A percentile compares a stretch with the other conserved stretches of the same genome.
Conservation (phyloP, 2,329 filamentous ascomycete species). For the Dichotomopilus funicola region DNA sequence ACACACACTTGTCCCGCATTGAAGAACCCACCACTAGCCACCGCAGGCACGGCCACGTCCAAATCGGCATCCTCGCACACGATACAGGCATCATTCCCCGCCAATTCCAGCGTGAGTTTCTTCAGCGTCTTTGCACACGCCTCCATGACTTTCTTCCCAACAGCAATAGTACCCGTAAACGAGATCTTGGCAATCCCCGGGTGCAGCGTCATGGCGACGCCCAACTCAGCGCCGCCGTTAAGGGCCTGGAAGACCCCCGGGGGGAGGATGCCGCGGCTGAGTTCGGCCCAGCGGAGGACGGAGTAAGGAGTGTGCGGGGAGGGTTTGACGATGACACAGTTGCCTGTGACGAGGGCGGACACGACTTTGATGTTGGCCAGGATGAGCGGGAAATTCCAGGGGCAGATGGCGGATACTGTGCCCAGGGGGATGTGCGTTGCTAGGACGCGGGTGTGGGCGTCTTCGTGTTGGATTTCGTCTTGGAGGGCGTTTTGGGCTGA, state of each 20-base stretch:
- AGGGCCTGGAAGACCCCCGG: slow-evolving; percentile 51
- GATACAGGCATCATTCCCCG: slow-evolving; percentile 51
- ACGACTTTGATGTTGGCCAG: slow-evolving; percentile 45
- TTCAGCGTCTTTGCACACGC: slow-evolving; percentile 45
- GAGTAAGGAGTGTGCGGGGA: slow-evolving; percentile 51
- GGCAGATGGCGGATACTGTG: slow-evolving; percentile 48
- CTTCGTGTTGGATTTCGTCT: slow-evolving; percentile 43
- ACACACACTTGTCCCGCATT: slow-evolving; percentile 52
- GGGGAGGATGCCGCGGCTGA: slow-evolving; percentile 43
- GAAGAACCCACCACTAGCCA: slow-evolving; percentile 43
- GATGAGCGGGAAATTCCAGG: slow-evolving; percentile 53
- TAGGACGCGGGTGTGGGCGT: slow-evolving; percentile 35
- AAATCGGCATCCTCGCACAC: slow-evolving; percentile 48
- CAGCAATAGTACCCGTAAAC: slow-evolving; percentile 51
- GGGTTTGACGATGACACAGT: slow-evolving; percentile 51
- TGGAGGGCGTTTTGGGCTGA: slow-evolving; percentile 32
- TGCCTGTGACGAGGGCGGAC: slow-evolving; percentile 44
- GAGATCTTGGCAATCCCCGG: slow-evolving; percentile 49
- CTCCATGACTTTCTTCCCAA: slow-evolving; percentile 34
- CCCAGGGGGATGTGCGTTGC: slow-evolving; percentile 42
- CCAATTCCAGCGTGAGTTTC: slow-evolving; percentile 46
- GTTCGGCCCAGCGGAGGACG: slow-evolving; percentile 45
- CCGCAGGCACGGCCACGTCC: slow-evolving; percentile 35
- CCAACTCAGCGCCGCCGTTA: slow-evolving; percentile 48
- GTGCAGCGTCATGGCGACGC: slow-evolving; percentile 48